Percentiles rank a stretch among this genome's conserved stretches.
These are phyloP conservation scores for Scenedesmus sp. DNA, from an alignment of 163 green algal species.

Conservation along the genomic window DNA sequence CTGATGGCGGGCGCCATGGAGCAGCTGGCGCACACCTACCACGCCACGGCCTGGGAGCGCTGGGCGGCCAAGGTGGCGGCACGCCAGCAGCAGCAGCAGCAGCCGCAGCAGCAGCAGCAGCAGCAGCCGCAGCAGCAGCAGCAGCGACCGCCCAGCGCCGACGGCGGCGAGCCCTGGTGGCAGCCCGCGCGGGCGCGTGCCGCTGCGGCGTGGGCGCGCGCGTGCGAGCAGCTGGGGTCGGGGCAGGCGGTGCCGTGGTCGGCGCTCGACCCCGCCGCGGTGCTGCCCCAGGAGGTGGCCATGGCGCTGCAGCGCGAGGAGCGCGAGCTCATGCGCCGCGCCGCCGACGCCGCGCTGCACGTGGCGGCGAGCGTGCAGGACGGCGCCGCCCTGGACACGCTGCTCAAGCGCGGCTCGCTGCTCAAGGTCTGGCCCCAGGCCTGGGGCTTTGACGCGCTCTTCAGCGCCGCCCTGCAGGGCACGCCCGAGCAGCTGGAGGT, in stretches of 20 bases:
- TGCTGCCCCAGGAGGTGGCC: slow-evolving; percentile 33
- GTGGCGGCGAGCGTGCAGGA: slow-evolving; percentile 1
- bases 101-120: neutral
- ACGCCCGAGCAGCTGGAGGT: slow-evolving; percentile 38
- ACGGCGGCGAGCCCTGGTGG: neutral
- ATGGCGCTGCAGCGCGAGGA: neutral
- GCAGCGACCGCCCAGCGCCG: neutral
- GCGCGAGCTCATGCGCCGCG: neutral
- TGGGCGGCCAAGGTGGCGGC: neutral
- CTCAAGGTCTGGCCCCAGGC: neutral
- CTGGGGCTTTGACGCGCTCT: slow-evolving; percentile 1
- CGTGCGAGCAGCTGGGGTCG: slow-evolving; percentile 10
- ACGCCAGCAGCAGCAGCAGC: neutral
- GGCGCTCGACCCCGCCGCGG: neutral
- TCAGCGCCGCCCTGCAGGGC: slow-evolving; percentile 7
- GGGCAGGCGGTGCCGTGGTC: neutral
- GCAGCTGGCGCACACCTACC: slow-evolving; percentile 19
- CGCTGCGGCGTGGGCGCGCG: too few relatives aligned
- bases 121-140: neutral
- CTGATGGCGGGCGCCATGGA: slow-evolving; percentile 19
- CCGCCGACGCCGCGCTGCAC: neutral
- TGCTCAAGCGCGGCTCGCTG: slow-evolving; percentile 3
- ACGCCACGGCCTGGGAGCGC: slow-evolving; percentile 8
- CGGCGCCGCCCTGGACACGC: slow-evolving; percentile 1
- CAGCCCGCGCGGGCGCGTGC: too few relatives aligned